Conservation (phyloP, 1,284 basidiomycete genomes). For the Neolentinus lepideus region DNA sequence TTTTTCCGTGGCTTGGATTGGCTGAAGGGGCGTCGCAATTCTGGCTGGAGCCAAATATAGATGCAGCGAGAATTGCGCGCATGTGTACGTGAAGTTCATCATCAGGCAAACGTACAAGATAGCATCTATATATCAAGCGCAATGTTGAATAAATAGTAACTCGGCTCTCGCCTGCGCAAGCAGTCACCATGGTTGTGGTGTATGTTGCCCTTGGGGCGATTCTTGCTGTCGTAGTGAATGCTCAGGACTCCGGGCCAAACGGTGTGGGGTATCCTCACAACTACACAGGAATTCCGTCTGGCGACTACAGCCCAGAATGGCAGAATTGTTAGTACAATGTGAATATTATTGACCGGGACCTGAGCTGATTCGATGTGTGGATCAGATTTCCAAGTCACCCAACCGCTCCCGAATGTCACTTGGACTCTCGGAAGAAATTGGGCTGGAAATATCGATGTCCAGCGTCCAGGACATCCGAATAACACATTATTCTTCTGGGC, state of each 20-base stretch:
- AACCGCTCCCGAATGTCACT: conserved; percentile 52
- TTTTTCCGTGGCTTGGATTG: too few relatives aligned
- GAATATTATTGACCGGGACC: background rate
- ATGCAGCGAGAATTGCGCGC: too few relatives aligned
- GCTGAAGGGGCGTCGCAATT: too few relatives aligned
- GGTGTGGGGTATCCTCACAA: conserved; percentile 10
- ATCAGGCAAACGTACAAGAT: too few relatives aligned
- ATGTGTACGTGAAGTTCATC: too few relatives aligned
- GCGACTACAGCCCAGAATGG: conserved; percentile 21
- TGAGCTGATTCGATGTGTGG: background rate
- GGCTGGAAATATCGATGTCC: conserved; percentile 63
- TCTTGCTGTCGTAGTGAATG: background rate
- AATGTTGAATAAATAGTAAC: too few relatives aligned
- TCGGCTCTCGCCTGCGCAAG: background rate
- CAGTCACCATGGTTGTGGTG: background rate
- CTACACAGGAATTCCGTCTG: conserved; percentile 11
- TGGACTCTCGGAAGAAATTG: conserved; percentile 49
- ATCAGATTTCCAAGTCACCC: conserved; percentile 17
- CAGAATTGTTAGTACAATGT: conserved; percentile 19
- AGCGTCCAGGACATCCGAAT: conserved; percentile 61
- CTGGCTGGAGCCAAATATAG: too few relatives aligned
- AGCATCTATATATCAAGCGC: too few relatives aligned
- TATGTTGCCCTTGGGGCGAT: background rate
- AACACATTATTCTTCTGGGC: conserved; percentile 71
- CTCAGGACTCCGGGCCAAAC: background rate